These are phyloP conservation scores for Malassezia sp. DNA, from an alignment of 1,284 basidiomycete genomes.

Conservation along the genomic window DNA sequence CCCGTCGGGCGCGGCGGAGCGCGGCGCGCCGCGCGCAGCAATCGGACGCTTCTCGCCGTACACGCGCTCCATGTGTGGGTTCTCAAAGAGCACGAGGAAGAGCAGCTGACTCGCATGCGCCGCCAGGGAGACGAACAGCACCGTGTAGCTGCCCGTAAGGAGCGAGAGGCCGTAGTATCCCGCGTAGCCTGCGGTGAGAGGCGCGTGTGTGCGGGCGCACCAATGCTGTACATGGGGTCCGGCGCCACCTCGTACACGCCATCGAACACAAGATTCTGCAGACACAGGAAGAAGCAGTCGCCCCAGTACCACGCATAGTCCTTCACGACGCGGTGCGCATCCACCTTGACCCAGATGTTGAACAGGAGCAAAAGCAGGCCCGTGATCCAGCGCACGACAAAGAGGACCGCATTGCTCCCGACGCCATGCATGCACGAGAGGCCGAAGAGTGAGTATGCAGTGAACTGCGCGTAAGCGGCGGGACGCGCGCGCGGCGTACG, in stretches of 20 bases:
- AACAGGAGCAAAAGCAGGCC: constrained; percentile 77
- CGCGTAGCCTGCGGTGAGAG: too few relatives aligned
- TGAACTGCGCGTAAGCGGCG: constrained; percentile 59
- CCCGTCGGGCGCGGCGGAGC: not conserved
- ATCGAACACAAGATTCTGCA: constrained; percentile 77
- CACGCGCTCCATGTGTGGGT: constrained; percentile 60
- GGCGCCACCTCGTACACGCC: constrained; percentile 86
- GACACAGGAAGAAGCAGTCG: constrained; percentile 75
- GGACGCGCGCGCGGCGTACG: constrained; percentile 7
- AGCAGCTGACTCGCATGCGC: constrained; percentile 91
- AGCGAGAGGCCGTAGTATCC: constrained; percentile 85
- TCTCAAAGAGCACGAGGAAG: constrained; percentile 92
- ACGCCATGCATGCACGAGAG: constrained; percentile 61
- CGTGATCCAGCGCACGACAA: constrained; percentile 73
- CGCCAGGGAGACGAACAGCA: constrained; percentile 80
- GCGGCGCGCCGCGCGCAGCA: constrained; percentile 11
- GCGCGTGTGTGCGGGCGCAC: too few relatives aligned
- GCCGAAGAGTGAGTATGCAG: constrained; percentile 89
- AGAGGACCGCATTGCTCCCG: constrained; percentile 61
- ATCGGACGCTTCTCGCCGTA: constrained; percentile 38
- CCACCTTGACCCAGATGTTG: constrained; percentile 97
- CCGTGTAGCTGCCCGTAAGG: constrained; percentile 74
- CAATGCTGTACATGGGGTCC: constrained; percentile 89
- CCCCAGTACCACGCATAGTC: constrained; percentile 79
- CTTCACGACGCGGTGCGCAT: constrained; percentile 91